Percentiles rank a stretch among this genome's conserved stretches.
Conservation (phyloP, 2,329 filamentous ascomycete genomes). For the Claviceps cyperi region DNA sequence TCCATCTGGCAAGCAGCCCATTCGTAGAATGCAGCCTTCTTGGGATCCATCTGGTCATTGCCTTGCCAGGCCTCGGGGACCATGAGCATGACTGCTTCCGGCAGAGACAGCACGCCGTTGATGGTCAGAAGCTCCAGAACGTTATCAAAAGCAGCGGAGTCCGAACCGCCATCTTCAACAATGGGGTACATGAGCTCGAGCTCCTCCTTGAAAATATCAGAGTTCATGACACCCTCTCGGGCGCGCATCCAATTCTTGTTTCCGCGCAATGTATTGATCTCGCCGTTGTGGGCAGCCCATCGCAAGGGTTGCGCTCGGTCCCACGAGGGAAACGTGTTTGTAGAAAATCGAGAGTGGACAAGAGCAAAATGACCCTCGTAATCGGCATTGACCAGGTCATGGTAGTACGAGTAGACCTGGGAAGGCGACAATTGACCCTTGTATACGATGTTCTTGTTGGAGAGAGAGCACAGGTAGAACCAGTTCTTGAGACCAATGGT, state of each 20-base stretch:
- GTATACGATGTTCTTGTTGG: slow-evolving; percentile 98
- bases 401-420: slow-evolving; percentile 96
- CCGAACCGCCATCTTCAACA: slow-evolving; percentile 90
- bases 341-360: slow-evolving; percentile 94
- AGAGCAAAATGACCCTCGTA: slow-evolving; percentile 95
- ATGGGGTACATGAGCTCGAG: slow-evolving; percentile 85
- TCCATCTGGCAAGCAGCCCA: slow-evolving; percentile 99
- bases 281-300: slow-evolving; percentile 97
- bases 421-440: slow-evolving; percentile 90
- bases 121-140: slow-evolving; percentile 87
- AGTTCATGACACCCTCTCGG: slow-evolving; percentile 87
- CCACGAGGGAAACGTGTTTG: slow-evolving; percentile 97
- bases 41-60: slow-evolving; percentile 79
- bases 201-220: slow-evolving; percentile 81
- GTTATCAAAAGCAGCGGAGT: slow-evolving; percentile 95
- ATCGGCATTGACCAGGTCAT: slow-evolving; percentile 91
- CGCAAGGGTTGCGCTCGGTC: slow-evolving; percentile 90
- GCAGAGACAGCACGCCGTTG: slow-evolving; percentile 87
- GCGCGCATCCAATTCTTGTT: slow-evolving; percentile 99
- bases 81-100: slow-evolving; percentile 97
- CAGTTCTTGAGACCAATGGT: slow-evolving; percentile 92
- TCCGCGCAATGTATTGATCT: slow-evolving; percentile 92
- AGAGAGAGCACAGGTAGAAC: slow-evolving; percentile 96
- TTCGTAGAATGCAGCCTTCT: slow-evolving; percentile 95
- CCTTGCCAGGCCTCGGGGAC: slow-evolving; percentile 97